These are phyloP conservation scores for Lasiodiplodia gonubiensis DNA, from an alignment of 2,329 filamentous ascomycete genomes.

Conservation along the genomic window DNA sequence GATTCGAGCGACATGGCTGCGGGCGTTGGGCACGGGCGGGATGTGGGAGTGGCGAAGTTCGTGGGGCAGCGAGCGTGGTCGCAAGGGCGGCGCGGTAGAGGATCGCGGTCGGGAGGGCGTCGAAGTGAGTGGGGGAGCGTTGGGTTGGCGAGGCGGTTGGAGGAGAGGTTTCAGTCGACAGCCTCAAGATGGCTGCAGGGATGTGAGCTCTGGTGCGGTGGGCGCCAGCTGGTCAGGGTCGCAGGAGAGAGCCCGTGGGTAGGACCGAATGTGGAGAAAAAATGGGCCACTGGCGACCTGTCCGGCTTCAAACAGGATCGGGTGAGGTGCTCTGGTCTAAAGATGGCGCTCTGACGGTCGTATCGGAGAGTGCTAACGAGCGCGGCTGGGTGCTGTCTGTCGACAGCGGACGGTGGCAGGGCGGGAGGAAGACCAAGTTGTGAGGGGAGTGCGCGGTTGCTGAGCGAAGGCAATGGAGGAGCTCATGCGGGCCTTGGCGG, in stretches of 20 bases:
- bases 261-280: slow-evolving; percentile 28
- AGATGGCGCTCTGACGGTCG: slow-evolving; percentile 3
- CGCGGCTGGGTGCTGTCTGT: slow-evolving; percentile 24
- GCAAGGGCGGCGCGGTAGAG: not conserved
- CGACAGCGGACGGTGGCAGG: slow-evolving; percentile 19
- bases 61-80: not conserved
- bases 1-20: slow-evolving; percentile 76
- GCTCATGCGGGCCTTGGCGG: slow-evolving; percentile 6
- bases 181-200: slow-evolving; percentile 25
- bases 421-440: slow-evolving; percentile 15
- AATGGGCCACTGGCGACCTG: slow-evolving; percentile 19
- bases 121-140: not conserved
- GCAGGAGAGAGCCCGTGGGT: slow-evolving; percentile 21
- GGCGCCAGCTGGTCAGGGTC: slow-evolving; percentile 11
- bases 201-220: slow-evolving; percentile 26
- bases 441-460: slow-evolving; percentile 4
- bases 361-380: slow-evolving; percentile 8
- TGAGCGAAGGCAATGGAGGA: not conserved
- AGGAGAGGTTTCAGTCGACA: slow-evolving; percentile 21
- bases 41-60: not conserved
- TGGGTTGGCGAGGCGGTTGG: slow-evolving; percentile 20
- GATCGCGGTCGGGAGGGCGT: not conserved
- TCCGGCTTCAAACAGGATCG: not conserved
- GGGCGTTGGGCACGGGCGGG: slow-evolving; percentile 11
- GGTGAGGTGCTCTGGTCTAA: slow-evolving; percentile 8